phyloP scores from a whole-genome alignment of 495 filamentous ascomycete species.

The Aspergillus nidulans region DNA sequence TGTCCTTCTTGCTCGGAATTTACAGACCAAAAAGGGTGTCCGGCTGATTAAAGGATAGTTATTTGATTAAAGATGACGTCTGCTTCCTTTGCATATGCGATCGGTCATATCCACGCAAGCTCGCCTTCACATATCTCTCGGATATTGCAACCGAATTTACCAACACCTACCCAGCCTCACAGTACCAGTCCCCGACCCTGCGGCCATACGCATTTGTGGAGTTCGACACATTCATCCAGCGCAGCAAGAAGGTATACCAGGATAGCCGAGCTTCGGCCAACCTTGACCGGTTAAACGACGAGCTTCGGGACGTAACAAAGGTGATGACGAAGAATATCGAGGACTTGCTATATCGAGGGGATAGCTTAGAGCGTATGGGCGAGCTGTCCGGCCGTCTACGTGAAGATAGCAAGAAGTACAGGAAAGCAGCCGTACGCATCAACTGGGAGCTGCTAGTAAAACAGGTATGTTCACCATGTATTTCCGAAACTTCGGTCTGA shows the following conservation, averaged over 20 bases:
- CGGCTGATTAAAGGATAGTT: constrained; percentile 47
- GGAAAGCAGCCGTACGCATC: constrained; percentile 86
- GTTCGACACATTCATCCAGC: constrained; percentile 94
- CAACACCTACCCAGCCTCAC: constrained; percentile 68
- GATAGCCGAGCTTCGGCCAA: constrained; percentile 84
- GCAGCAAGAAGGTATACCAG: constrained; percentile 91
- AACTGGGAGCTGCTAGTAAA: constrained; percentile 97
- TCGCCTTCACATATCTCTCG: constrained; percentile 96
- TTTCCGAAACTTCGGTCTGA: constrained; percentile 18
- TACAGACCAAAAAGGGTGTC: background rate
- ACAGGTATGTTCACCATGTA: constrained; percentile 54
- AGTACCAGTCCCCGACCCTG: constrained; percentile 68
- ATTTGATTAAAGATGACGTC: constrained; percentile 74
- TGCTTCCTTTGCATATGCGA: constrained; percentile 93
- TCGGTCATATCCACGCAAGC: constrained; percentile 90
- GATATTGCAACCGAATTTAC: constrained; percentile 90
- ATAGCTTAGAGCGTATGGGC: constrained; percentile 94
- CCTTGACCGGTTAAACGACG: constrained; percentile 85
- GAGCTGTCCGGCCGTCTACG: constrained; percentile 80
- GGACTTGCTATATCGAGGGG: constrained; percentile 90
- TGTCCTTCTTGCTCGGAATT: constrained; percentile 19
- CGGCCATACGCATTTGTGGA: constrained; percentile 95
- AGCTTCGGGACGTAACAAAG: constrained; percentile 94
- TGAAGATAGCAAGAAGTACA: constrained; percentile 93
- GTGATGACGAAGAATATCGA: constrained; percentile 99